Base-by-base conservation (phyloP, 768 basidiomycete species). In the Russula griseocarnosa region DNA sequence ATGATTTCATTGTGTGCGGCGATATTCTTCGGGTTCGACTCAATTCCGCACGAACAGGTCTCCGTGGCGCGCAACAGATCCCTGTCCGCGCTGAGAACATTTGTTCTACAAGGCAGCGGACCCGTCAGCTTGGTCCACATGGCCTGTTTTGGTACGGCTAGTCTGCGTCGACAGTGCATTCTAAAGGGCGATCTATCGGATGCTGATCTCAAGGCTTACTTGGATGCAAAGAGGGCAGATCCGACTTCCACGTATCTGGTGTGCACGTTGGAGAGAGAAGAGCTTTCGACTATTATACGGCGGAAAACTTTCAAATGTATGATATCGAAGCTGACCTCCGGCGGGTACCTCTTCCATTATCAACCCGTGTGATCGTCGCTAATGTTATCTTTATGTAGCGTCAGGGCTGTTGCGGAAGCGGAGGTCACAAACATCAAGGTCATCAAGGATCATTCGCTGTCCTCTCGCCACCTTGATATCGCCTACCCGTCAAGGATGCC, bases 141-240 rank as follows among this genome's bases (percentile, higher is more conserved):
- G 55, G 73, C 77, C 9, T 67, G 70, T 60, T 79, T 79, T 70
- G 64, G 78, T 58, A 72, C 71, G 47, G 75, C 71, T 22, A 77
- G 75, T 65, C 67, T 71, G 49, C 76, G 78, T 46, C 69, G 68
- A 46, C 79, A 80, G 67, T 69, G 77, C 36, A 77, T 81, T 50
- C 52, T 79, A 40, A 72, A 69, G 24, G 76, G 66, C 10, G 70
- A 74, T 34, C 54, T 76, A 24, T 68, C 71, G 24, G 57, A 66
- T 20, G 32, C 61, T 9, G 66, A 56, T n/a, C 58, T 57, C 52
- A 51, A 55, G 53, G 46, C 58, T 14, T 72, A 73, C 55, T 34
- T 58, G 13, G 59, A 57, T 14, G 69, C 67, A 32, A 67, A 67
- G 55, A 54, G 20, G 34, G 58, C 40, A 28, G 69, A 66, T 61